phyloP scores from a whole-genome alignment of 2,329 filamentous ascomycete species.

The Tricladium varicosporioides region DNA sequence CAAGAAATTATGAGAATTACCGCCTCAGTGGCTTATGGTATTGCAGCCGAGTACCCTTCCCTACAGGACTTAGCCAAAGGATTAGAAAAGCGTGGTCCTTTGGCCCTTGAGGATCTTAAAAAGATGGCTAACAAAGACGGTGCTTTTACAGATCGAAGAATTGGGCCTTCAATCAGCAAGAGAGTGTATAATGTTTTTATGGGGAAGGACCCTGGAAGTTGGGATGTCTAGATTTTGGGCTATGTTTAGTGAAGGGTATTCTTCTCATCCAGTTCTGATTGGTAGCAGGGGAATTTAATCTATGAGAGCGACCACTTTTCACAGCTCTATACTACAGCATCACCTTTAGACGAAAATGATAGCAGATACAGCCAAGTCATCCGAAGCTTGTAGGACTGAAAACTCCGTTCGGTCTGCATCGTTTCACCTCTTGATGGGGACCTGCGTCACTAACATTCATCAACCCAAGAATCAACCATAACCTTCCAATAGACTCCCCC shows the following conservation, averaged over 20 bases:
- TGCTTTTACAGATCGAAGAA: conserved; percentile 47
- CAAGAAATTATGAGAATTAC: conserved; percentile 74
- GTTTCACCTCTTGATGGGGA: too few relatives aligned
- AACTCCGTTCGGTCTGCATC: too few relatives aligned
- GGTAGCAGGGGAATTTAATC: too few relatives aligned
- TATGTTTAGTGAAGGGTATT: background rate
- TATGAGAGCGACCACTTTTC: too few relatives aligned
- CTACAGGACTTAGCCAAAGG: conserved; percentile 57
- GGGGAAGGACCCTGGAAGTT: conserved; percentile 44
- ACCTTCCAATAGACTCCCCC: too few relatives aligned
- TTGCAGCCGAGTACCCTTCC: conserved; percentile 58
- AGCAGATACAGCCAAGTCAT: too few relatives aligned
- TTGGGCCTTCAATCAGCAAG: conserved; percentile 58
- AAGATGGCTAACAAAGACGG: conserved; percentile 59
- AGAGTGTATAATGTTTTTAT: conserved; percentile 61
- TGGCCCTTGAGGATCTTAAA: conserved; percentile 58
- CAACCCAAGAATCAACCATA: too few relatives aligned
- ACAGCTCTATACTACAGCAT: too few relatives aligned
- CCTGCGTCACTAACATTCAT: too few relatives aligned
- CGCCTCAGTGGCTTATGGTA: conserved; percentile 67
- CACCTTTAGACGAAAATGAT: too few relatives aligned
- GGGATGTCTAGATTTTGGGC: conserved; percentile 17
- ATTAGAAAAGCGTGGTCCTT: conserved; percentile 55
- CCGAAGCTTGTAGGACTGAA: too few relatives aligned
- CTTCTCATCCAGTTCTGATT: too few relatives aligned